A percentile compares a stretch with the other conserved stretches of the same genome.
These are phyloP conservation scores for Russula emetica DNA, from an alignment of 768 basidiomycete species.

Conservation along the genomic window DNA sequence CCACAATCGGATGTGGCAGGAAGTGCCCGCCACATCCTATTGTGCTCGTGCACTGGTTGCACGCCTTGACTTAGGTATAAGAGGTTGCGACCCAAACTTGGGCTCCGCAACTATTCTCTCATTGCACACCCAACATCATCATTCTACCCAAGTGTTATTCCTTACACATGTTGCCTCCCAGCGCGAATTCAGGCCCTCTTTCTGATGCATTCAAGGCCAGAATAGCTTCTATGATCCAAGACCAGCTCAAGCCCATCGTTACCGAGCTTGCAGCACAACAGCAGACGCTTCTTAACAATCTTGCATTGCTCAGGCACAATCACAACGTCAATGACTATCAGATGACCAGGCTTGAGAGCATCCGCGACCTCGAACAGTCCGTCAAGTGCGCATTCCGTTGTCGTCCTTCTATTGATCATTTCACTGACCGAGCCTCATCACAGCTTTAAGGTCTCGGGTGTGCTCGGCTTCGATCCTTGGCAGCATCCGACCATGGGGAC, in stretches of 20 bases:
- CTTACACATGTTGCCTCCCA: neutral
- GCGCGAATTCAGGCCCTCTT: neutral
- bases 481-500: constrained; percentile 18
- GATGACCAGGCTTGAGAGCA: constrained; percentile 15
- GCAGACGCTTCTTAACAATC: constrained; percentile 1
- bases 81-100: neutral
- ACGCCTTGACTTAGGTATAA: neutral
- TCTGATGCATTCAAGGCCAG: constrained; percentile 13
- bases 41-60: neutral
- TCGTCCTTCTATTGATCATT: neutral
- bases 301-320: constrained; percentile 13
- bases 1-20: neutral
- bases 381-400: constrained; percentile 9
- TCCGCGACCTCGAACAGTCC: constrained; percentile 22
- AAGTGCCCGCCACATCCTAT: neutral
- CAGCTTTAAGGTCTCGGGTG: constrained; percentile 18
- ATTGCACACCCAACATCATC: neutral
- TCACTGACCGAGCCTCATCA: neutral
- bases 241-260: constrained; percentile 20
- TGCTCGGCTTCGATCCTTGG: constrained; percentile 13
- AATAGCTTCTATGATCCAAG: constrained; percentile 13
- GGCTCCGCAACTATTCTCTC: neutral
- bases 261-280: constrained; percentile 15
- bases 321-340: constrained; percentile 22
- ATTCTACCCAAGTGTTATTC: neutral